A percentile compares a stretch with the other conserved stretches of the same genome.
phyloP scores from a whole-genome alignment of 2,329 filamentous ascomycete genomes.

The Aspergillus melleus region DNA sequence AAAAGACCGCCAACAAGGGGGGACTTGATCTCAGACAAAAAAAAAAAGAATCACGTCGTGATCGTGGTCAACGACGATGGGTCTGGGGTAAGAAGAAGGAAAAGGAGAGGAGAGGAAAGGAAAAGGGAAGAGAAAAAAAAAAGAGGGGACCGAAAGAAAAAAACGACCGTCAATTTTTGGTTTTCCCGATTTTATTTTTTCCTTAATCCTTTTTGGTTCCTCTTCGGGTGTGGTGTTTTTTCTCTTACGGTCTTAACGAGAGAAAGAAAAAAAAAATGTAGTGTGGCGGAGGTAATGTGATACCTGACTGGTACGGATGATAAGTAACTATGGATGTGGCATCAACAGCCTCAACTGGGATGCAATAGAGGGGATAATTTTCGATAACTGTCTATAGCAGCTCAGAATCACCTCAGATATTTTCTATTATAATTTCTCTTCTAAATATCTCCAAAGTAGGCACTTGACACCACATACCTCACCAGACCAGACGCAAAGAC shows the following conservation, averaged over 20 bases:
- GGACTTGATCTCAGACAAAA: constrained; percentile 5
- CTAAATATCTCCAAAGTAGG: too few species aligned
- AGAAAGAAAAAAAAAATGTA: background rate
- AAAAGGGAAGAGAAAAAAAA: constrained; percentile 17
- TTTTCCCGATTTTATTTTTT: background rate
- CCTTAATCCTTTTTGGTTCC: background rate
- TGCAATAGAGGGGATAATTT: too few species aligned
- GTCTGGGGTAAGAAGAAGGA: constrained; percentile 17
- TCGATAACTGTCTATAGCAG: too few species aligned
- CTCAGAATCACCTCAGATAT: too few species aligned
- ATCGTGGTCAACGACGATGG: constrained; percentile 24
- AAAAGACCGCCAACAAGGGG: constrained; percentile 19
- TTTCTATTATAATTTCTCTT: too few species aligned
- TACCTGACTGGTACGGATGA: too few species aligned
- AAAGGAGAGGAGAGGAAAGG: constrained; percentile 16
- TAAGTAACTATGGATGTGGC: too few species aligned
- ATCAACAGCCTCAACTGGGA: too few species aligned
- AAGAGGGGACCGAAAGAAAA: constrained; percentile 13
- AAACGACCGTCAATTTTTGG: constrained; percentile 1
- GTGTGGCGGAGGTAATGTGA: background rate
- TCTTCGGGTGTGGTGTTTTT: background rate
- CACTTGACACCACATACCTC: too few species aligned
- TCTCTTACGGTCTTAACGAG: background rate
- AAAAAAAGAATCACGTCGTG: constrained; percentile 18
- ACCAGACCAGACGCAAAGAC: too few species aligned